These are phyloP conservation scores for Alternaria sp. DNA, from an alignment of 2,329 filamentous ascomycete genomes.

Conservation along the genomic window DNA sequence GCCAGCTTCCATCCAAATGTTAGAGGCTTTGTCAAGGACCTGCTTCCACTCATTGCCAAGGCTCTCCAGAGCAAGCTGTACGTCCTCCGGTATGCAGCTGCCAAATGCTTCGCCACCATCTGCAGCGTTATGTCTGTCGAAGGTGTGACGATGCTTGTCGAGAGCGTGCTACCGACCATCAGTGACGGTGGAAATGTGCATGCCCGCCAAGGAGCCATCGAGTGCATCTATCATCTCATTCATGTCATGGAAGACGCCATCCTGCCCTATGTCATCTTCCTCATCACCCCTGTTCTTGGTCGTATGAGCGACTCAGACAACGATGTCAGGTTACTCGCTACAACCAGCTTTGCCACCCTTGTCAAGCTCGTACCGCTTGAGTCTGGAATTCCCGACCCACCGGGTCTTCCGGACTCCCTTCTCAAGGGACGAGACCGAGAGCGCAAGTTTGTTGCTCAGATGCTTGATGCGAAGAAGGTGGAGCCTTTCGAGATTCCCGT, in stretches of 20 bases:
- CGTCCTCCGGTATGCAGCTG: conserved; percentile 94
- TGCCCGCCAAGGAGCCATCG: conserved; percentile 90
- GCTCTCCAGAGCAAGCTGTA: conserved; percentile 88
- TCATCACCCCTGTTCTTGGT: conserved; percentile 94
- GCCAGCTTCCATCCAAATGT: conserved; percentile 83
- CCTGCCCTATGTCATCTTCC: conserved; percentile 96
- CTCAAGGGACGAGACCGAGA: conserved; percentile 91
- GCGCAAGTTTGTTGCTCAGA: conserved; percentile 94
- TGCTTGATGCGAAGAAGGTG: conserved; percentile 96
- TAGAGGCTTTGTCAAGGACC: conserved; percentile 79
- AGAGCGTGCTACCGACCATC: conserved; percentile 90
- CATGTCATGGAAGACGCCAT: conserved; percentile 98
- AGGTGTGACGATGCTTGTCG: conserved; percentile 94
- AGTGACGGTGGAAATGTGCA: conserved; percentile 88
- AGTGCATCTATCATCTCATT: conserved; percentile 95
- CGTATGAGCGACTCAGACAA: conserved; percentile 99
- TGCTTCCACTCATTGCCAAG: conserved; percentile 86
- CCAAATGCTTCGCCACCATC: conserved; percentile 95
- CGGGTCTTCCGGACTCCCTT: conserved; percentile 86
- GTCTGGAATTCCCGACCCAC: conserved; percentile 95
- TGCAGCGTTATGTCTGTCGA: conserved; percentile 96
- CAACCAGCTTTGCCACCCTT: conserved; percentile 94
- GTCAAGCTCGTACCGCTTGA: conserved; percentile 97
- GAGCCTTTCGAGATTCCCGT: conserved; percentile 94
- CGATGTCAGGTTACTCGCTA: conserved; percentile 91